Conservation (phyloP, 768 basidiomycete species). For the Lentinus brumalis region DNA sequence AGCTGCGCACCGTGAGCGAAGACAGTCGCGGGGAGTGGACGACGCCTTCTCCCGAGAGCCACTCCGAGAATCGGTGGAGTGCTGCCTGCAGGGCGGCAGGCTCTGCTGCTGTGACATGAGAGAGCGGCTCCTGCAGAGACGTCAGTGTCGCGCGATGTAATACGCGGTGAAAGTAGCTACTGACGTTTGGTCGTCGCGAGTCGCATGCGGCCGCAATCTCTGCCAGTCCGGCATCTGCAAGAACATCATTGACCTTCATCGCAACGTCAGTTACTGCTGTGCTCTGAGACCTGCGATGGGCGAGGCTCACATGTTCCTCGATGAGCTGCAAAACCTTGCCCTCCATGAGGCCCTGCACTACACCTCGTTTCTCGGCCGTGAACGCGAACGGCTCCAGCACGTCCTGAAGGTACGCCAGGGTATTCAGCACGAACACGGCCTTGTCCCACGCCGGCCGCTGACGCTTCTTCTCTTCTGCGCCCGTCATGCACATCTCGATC, state of each 20-base stretch:
- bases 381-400: conserved; percentile 71
- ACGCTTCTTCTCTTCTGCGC: conserved; percentile 65
- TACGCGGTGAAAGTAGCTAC: conserved; percentile 14
- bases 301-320: conserved; percentile 75
- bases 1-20: conserved; percentile 64
- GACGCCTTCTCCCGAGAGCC: conserved; percentile 83
- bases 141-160: neutral
- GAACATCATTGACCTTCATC: conserved; percentile 49
- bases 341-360: conserved; percentile 63
- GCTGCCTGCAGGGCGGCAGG: conserved; percentile 62
- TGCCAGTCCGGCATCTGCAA: conserved; percentile 56
- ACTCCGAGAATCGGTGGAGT: conserved; percentile 73
- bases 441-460: conserved; percentile 72
- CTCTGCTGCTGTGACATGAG: conserved; percentile 68
- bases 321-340: conserved; percentile 63
- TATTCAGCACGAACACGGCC: conserved; percentile 84
- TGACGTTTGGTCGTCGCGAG: conserved; percentile 42
- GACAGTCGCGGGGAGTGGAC: conserved; percentile 80
- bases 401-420: conserved; percentile 74
- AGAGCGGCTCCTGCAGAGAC: conserved; percentile 63
- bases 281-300: neutral
- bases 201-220: conserved; percentile 47
- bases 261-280: neutral
- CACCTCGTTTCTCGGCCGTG: conserved; percentile 57
- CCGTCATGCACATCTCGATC: conserved; percentile 69